Conservation (phyloP, 345 rosid genomes). For the Fremontodendron californicum region DNA sequence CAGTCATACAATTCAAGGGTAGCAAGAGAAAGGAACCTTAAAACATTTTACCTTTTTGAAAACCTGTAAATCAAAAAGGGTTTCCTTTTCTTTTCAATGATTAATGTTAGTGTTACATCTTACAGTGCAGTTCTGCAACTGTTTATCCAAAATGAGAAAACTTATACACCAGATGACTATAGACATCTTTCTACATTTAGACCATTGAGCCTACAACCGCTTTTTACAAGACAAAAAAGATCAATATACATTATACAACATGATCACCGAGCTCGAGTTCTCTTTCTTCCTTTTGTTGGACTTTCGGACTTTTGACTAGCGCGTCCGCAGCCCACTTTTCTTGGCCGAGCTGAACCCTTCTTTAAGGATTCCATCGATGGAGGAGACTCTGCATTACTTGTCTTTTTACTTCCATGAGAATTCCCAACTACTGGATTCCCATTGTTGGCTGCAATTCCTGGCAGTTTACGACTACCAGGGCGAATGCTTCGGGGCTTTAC, state of each 20-base stretch:
- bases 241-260: slow-evolving; percentile 11
- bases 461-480: slow-evolving; percentile 19
- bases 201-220: background rate
- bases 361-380: slow-evolving; percentile 37
- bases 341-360: slow-evolving; percentile 29
- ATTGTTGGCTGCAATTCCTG: slow-evolving; percentile 20
- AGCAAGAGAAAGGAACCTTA: background rate
- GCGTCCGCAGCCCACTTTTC: slow-evolving; percentile 26
- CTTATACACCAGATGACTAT: background rate
- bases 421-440: slow-evolving; percentile 20
- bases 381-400: slow-evolving; percentile 28
- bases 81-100: background rate
- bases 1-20: background rate
- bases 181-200: background rate
- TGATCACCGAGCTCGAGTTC: slow-evolving; percentile 23
- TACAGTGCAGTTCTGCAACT: background rate
- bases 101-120: background rate
- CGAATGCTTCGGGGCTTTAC: slow-evolving; percentile 37
- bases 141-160: background rate
- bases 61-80: background rate
- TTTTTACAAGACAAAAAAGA: background rate
- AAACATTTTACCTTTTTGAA: no score
- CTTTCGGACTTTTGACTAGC: slow-evolving; percentile 23
- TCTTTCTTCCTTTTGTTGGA: slow-evolving; percentile 42
- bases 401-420: slow-evolving; percentile 28